These are phyloP conservation scores for Akebia trifoliata DNA, from an alignment of 164 flowering plant species.

Conservation along the genomic window DNA sequence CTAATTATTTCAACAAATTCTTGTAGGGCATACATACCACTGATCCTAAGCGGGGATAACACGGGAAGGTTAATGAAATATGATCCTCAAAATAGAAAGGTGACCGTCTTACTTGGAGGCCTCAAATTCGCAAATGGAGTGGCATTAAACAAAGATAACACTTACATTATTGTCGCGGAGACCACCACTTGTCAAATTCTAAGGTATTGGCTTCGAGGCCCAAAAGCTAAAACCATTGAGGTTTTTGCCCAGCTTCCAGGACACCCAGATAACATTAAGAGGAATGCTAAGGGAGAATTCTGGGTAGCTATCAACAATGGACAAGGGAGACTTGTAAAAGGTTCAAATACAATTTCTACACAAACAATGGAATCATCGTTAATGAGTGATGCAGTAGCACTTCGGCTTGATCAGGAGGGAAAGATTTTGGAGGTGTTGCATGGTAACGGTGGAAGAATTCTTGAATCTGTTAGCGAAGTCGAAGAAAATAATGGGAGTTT, in stretches of 20 bases:
- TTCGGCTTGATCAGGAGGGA: not conserved
- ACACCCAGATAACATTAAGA: constrained; percentile 10
- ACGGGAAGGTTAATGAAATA: constrained; percentile 25
- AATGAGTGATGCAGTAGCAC: not conserved
- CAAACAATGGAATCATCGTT: too few relatives aligned
- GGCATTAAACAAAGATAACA: constrained; percentile 24
- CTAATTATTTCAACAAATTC: too few relatives aligned
- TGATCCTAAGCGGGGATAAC: constrained; percentile 22
- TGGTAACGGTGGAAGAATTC: constrained; percentile 1
- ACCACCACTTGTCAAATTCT: constrained; percentile 3
- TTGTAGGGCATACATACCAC: not conserved
- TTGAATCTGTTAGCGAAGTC: constrained; percentile 38
- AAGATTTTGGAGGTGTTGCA: not conserved
- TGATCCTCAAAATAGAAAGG: constrained; percentile 17
- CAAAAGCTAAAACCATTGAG: constrained; percentile 4
- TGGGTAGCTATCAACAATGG: constrained; percentile 17
- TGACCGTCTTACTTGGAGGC: constrained; percentile 21
- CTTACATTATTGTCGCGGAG: constrained; percentile 23
- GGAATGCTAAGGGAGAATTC: constrained; percentile 7
- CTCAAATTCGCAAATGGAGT: constrained; percentile 24
- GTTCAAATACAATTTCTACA: too few relatives aligned
- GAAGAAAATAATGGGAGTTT: constrained; percentile 39
- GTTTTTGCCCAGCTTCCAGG: constrained; percentile 19
- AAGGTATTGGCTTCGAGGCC: constrained; percentile 21
- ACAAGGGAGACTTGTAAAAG: too few relatives aligned